These are phyloP conservation scores for Blastocrithidia nonstop DNA, from an alignment of 208 protist species.

Conservation along the genomic window DNA sequence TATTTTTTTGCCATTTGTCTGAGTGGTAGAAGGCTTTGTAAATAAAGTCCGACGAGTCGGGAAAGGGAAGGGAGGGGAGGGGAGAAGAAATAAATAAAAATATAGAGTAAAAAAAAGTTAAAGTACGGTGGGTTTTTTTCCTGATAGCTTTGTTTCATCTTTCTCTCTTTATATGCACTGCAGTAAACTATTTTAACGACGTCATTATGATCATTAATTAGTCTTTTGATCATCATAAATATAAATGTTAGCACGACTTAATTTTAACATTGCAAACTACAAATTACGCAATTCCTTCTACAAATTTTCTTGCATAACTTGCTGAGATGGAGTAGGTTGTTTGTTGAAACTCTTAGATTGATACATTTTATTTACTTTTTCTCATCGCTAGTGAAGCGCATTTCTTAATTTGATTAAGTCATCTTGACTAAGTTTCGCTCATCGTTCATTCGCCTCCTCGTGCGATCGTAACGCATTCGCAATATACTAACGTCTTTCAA, in stretches of 20 bases:
- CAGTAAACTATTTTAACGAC: too few relatives aligned
- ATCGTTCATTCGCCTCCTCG: conserved; percentile 43
- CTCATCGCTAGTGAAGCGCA: conserved; percentile 84
- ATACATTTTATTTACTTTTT: conserved; percentile 81
- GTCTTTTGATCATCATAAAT: conserved; percentile 74
- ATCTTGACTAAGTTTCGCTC: conserved; percentile 54
- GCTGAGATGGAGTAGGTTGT: conserved; percentile 80
- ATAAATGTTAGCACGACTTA: conserved; percentile 69
- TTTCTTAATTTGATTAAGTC: conserved; percentile 69
- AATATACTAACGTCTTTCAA: conserved; percentile 39
- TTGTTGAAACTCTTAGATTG: conserved; percentile 87
- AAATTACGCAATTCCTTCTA: conserved; percentile 72
- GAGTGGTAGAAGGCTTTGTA: neutral
- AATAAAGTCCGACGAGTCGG: neutral
- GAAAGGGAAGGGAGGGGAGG: neutral
- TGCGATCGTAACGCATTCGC: conserved; percentile 14
- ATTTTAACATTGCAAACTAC: conserved; percentile 81
- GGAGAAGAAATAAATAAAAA: neutral
- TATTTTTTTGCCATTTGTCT: too few relatives aligned
- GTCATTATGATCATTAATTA: too few relatives aligned
- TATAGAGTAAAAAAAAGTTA: conserved; percentile 8
- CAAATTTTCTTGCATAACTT: conserved; percentile 52
- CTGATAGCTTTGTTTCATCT: neutral
- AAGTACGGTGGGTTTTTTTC: neutral
- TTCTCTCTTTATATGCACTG: conserved; percentile 1